phyloP scores from a whole-genome alignment of 1,139 yeast species.

The Nakaseomyces bracarensis region DNA sequence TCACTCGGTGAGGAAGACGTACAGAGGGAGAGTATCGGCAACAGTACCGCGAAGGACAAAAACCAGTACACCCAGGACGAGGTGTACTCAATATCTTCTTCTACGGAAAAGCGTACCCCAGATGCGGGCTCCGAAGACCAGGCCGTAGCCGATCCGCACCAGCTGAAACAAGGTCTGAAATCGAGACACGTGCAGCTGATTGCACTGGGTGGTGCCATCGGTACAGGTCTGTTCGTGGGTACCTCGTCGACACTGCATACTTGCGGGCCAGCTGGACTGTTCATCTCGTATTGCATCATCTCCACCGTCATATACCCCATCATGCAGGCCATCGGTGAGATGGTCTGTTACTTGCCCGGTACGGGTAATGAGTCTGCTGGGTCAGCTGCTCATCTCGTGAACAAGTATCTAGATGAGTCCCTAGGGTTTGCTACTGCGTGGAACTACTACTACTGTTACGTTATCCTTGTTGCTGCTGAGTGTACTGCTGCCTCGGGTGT shows the following conservation, averaged over 20 bases:
- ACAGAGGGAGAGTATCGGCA: neutral
- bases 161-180: constrained; percentile 48
- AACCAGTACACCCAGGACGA: constrained; percentile 15
- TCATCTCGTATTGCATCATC: constrained; percentile 35
- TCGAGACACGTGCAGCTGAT: constrained; percentile 63
- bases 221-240: constrained; percentile 58
- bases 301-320: constrained; percentile 49
- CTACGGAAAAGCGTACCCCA: constrained; percentile 5
- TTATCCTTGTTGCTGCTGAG: constrained; percentile 62
- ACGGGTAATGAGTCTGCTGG: constrained; percentile 36
- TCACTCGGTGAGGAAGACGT: constrained; percentile 5
- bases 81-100: constrained; percentile 12
- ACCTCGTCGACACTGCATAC: constrained; percentile 51
- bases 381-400: constrained; percentile 23
- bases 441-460: constrained; percentile 49
- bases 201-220: constrained; percentile 82
- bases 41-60: constrained; percentile 7
- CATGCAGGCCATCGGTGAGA: constrained; percentile 66
- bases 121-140: too few relatives aligned
- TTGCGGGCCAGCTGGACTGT: constrained; percentile 63
- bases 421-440: constrained; percentile 69
- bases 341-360: constrained; percentile 70
- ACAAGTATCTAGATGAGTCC: constrained; percentile 52
- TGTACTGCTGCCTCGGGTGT: constrained; percentile 69
- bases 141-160: constrained; percentile 5